A percentile compares a stretch with the other conserved stretches of the same genome.
These are phyloP conservation scores for Neltuma alba DNA, from an alignment of 306 rosid genomes.

Conservation along the genomic window DNA sequence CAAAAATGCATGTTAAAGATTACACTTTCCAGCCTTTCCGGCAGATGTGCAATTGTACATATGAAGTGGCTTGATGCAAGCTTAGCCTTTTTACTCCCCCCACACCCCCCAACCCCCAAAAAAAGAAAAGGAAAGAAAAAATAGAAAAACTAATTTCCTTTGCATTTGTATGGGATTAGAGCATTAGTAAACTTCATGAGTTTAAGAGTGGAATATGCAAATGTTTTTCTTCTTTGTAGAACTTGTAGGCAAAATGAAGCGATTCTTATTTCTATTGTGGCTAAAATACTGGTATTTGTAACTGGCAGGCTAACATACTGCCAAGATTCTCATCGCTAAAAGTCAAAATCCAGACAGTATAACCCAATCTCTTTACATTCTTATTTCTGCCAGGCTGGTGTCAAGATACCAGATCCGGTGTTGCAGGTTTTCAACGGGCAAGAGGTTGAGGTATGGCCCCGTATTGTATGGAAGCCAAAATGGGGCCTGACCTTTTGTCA, in stretches of 20 bases:
- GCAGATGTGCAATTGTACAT: too few relatives aligned
- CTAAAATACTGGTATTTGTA: not conserved
- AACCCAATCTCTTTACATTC: conserved; percentile 17
- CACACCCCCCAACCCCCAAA: too few relatives aligned
- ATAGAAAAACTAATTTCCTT: too few relatives aligned
- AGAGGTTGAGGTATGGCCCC: conserved; percentile 95
- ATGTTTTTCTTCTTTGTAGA: not conserved
- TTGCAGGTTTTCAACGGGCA: conserved; percentile 74
- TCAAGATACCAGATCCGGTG: conserved; percentile 78
- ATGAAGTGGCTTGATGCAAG: too few relatives aligned
- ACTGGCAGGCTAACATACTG: not conserved
- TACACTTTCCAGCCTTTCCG: too few relatives aligned
- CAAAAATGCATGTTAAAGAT: too few relatives aligned
- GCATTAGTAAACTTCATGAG: not conserved
- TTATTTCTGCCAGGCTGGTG: conserved; percentile 69
- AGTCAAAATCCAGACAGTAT: conserved; percentile 23
- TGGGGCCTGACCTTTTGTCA: conserved; percentile 78
- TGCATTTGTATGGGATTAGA: not conserved
- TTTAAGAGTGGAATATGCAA: not conserved
- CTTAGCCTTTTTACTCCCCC: too few relatives aligned
- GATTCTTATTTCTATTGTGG: not conserved
- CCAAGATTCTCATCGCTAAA: conserved; percentile 24
- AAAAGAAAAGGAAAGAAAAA: too few relatives aligned
- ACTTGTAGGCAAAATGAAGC: not conserved
- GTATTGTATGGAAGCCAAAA: conserved; percentile 86